A percentile compares a stretch with the other conserved stretches of the same genome.
These are phyloP conservation scores for Telfairia occidentalis DNA, from an alignment of 331 rosid species.

Conservation along the genomic window DNA sequence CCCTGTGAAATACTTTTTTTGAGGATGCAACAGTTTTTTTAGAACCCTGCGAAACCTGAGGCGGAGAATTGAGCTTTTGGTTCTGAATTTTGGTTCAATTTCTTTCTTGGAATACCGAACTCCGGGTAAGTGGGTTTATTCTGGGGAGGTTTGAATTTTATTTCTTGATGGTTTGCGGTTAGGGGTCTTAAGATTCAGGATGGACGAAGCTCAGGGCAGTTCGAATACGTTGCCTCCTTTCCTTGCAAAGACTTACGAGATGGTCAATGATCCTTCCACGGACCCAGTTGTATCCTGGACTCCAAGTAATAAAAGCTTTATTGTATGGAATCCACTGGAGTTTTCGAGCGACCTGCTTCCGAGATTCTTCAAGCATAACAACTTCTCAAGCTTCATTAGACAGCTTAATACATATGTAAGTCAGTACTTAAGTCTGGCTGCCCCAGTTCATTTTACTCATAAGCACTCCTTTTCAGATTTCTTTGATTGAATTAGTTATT, in stretches of 20 bases:
- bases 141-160: constrained; percentile 24
- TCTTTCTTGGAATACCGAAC: not conserved
- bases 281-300: constrained; percentile 73
- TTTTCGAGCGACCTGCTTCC: constrained; percentile 59
- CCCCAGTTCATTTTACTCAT: constrained; percentile 2
- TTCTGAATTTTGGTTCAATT: not conserved
- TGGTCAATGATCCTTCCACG: constrained; percentile 68
- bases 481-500: constrained; percentile 10
- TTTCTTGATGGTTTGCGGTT: constrained; percentile 21
- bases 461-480: not conserved
- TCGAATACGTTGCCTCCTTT: constrained; percentile 63
- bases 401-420: constrained; percentile 95
- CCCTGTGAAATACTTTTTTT: not conserved
- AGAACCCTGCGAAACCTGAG: not conserved
- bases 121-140: not conserved
- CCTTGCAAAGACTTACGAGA: constrained; percentile 62
- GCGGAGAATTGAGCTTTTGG: not conserved
- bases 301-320: constrained; percentile 42
- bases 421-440: constrained; percentile 9
- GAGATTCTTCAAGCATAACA: constrained; percentile 70
- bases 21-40: not conserved
- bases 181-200: constrained; percentile 20
- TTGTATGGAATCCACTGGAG: constrained; percentile 66
- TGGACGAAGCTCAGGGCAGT: constrained; percentile 65
- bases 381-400: constrained; percentile 87